Base-by-base conservation (phyloP, 352 stramenopile genomes). In the Globisporangium perplexum region DNA sequence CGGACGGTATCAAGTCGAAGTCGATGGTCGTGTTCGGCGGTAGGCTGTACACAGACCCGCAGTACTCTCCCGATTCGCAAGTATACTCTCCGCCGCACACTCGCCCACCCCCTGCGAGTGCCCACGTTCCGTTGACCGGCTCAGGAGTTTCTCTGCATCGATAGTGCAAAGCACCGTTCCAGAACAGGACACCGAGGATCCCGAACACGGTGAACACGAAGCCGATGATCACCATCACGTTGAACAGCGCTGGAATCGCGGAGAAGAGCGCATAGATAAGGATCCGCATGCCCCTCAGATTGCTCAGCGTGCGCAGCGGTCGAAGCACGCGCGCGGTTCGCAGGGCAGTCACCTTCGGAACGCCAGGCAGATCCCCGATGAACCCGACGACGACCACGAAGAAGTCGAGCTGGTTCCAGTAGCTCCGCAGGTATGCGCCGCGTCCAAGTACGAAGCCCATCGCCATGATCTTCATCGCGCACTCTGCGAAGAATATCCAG, bases 321-420 rank as follows among this genome's bases (percentile, higher is more conserved):
- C 79, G 63, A 3, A 93, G 64, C 8, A 93, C 67, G 30, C 78
- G 69, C 0, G 65, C 60, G 7, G 65, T 74, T 44, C 70, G 53
- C 10, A 82, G 44, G 0, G 57, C 62, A 1, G 63, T 72, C 1
- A 75, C 50, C 45, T 76, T 82, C 3, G 69, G 69, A 7, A 78
- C 63, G 15, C 63, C 57, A 1, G 69, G 71, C 17, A 77, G 35
- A 44, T 74, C 71, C 28, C 68, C 47, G 36, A 76, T 69, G 30
- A 74, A 58, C 4, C 66, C 69, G 10, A 73, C 41, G 7, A 88
- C 55, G 35, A 96, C 86, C 18, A 96, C 83, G 39, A 95, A 75
- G 60, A 92, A 96, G 55, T 96, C 86, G 17, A 96, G 66, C 30
- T 79, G 64, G 49, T 96, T 96, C 84, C 86, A 96, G 35, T 72